Base-by-base conservation (phyloP, 768 basidiomycete genomes). In the Tricholoma sp. region DNA sequence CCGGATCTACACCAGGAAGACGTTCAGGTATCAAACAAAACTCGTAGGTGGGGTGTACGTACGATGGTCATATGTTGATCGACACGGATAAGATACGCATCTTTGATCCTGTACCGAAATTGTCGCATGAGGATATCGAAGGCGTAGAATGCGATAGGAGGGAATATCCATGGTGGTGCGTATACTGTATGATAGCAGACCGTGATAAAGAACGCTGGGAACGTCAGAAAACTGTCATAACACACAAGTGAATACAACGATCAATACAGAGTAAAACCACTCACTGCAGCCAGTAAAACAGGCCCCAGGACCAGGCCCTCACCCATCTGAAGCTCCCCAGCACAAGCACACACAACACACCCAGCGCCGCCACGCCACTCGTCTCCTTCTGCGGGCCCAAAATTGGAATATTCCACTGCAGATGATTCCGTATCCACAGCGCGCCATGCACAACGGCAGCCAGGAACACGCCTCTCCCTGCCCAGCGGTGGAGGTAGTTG, bases 161-260 rank as follows among this genome's bases (percentile, higher is more conserved):
- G 84, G 71, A 80, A 88, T 59, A 94, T 87, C 91, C 91, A 96
- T 1, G 91, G 91, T 0, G 77, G 53, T 6, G 90, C 87, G 59
- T 88, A 94, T 1, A 79, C 73, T 0, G 93, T 91, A 64, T 96
- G 94, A 65, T 92, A 90, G 65, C 90, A 91, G 20, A 94, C 70
- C 12, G 85, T 85, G 15, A 93, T 77, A 50, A 86, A 80, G 60
- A 89, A 83, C 0, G 80, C 76, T 32, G 77, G 76, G 45, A 85
- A 75, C 7, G 80, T 74, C 11, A 88, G 63, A 56, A 85, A 73
- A 28, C 83, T 77, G 17, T 76, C 68, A n/a, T n/a, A n/a, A n/a
- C n/a, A n/a, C n/a, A n/a, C n/a, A n/a, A n/a, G n/a, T n/a, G n/a
- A n/a, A n/a, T n/a, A n/a, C n/a, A 37, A 37, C 15, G 36, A 37